Percentiles rank a stretch among this genome's conserved stretches.
Conservation (phyloP, 2,329 filamentous ascomycete species). For the Metarhizium robertsii region DNA sequence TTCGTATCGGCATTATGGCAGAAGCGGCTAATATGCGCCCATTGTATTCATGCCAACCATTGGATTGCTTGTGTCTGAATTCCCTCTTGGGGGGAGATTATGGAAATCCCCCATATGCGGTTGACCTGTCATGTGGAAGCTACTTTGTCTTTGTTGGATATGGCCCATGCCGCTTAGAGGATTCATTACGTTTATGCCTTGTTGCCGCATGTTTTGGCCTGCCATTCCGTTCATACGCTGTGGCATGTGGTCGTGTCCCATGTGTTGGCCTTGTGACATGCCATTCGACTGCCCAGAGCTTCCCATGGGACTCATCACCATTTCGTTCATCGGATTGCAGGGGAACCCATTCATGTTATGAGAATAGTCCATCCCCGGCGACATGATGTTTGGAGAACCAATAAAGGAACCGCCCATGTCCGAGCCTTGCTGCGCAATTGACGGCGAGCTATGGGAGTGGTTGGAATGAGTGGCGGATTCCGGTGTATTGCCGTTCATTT, state of each 20-base stretch:
- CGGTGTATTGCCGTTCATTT: slow-evolving; percentile 24
- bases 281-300: slow-evolving; percentile 13
- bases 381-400: slow-evolving; percentile 44
- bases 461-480: slow-evolving; percentile 23
- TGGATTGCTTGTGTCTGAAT: slow-evolving; percentile 22
- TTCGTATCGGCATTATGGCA: slow-evolving; percentile 14
- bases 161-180: slow-evolving; percentile 18
- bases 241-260: slow-evolving; percentile 16
- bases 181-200: slow-evolving; percentile 21
- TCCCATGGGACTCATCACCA: slow-evolving; percentile 42
- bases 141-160: slow-evolving; percentile 20
- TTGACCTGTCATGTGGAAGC: slow-evolving; percentile 22
- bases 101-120: slow-evolving; percentile 34
- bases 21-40: slow-evolving; percentile 2
- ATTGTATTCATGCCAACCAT: slow-evolving; percentile 21
- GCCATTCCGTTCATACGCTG: slow-evolving; percentile 18
- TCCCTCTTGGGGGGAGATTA: slow-evolving; percentile 36
- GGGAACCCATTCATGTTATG: slow-evolving; percentile 34
- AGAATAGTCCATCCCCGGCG: slow-evolving; percentile 40
- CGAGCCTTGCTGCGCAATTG: slow-evolving; percentile 15
- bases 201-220: slow-evolving; percentile 15
- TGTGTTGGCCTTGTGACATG: slow-evolving; percentile 18
- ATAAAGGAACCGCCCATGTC: slow-evolving; percentile 41
- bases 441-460: slow-evolving; percentile 19
- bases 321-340: slow-evolving; percentile 38